Percentiles rank a stretch among this genome's conserved stretches.
phyloP scores from a whole-genome alignment of 257 asterid genomes.

The Solanum chmielewskii region DNA sequence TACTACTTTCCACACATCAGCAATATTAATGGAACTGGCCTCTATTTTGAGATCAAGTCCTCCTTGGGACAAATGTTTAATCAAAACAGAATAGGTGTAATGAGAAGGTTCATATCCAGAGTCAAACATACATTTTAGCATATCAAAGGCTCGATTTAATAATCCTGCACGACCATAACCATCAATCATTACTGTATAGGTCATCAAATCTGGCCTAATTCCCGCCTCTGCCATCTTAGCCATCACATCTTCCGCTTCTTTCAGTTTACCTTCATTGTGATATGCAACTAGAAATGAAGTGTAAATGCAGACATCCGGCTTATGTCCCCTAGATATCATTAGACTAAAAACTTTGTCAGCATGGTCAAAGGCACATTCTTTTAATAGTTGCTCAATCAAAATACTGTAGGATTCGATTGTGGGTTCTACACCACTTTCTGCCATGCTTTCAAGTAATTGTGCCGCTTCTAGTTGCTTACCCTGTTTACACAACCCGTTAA shows the following conservation, averaged over 20 bases:
- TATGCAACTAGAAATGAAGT: conserved; percentile 66
- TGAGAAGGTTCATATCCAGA: conserved; percentile 57
- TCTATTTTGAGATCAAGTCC: conserved; percentile 1
- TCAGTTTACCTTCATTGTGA: conserved; percentile 60
- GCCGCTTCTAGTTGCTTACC: conserved; percentile 41
- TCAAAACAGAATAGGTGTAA: conserved; percentile 48
- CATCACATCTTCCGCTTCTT: conserved; percentile 59
- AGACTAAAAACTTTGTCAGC: conserved; percentile 36
- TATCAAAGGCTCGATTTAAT: conserved; percentile 34
- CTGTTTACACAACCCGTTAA: conserved; percentile 51
- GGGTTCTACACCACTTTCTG: conserved; percentile 37
- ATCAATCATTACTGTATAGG: conserved; percentile 59
- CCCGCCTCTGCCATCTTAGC: conserved; percentile 41
- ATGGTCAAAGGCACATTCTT: conserved; percentile 44
- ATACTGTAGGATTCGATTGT: conserved; percentile 43
- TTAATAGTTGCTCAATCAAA: conserved; percentile 49
- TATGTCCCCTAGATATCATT: conserved; percentile 38
- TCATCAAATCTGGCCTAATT: conserved; percentile 45
- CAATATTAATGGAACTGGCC: conserved; percentile 24
- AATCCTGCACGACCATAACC: conserved; percentile 64
- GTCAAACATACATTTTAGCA: conserved; percentile 43
- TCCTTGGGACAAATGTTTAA: conserved; percentile 47
- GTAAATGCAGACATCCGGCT: conserved; percentile 66
- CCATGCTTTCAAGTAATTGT: conserved; percentile 38
- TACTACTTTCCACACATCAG: conserved; percentile 67